Base-by-base conservation (phyloP, 2,329 filamentous ascomycete genomes). In the Cladosporium velox region DNA sequence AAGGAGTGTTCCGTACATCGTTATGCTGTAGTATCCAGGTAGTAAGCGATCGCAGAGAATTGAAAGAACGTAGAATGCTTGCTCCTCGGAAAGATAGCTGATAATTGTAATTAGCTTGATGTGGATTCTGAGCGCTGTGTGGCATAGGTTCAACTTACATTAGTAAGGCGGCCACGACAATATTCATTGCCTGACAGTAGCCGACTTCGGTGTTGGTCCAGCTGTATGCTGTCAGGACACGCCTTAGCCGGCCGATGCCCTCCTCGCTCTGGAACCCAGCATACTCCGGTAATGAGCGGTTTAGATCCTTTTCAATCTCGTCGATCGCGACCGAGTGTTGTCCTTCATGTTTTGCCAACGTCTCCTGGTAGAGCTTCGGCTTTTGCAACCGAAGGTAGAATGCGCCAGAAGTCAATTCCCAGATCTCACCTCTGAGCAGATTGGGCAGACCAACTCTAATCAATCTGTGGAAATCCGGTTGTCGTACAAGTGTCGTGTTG, bases 111-210 rank as follows among this genome's bases (percentile, higher is more conserved):
- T 73, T 63, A 62, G 59, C 49, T 60, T 34, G n/a, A 12, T 32
- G 15, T 21, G 52, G 21, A 30, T 55, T 34, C 14, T 15, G 30
- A 34, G 52, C 18, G 8, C n/a, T 57, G 11, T 10, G n/a, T 14
- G 24, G 3, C 6, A 26, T 47, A 32, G 28, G 66, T 70, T 47
- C 70, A 61, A 80, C 85, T 70, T 81, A 89, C 83, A 99, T 99
- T 72, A 99, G 85, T 66, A 99, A 82, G n/a, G 95, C 95, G 21
- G 95, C 95, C 64, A 97, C 94, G 38, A 99, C 95, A 72, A 99
- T 99, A 78, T 99, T 99, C 95, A 99, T 99, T 68, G 95, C 95
- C 80, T 99, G 95, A 78, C 95, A 99, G 79, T 99, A 99, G 71
- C 95, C 95, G 65, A 99, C 93, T 70, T 97, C 93, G 63, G 91